These are phyloP conservation scores for Cystobasidium ongulense DNA, from an alignment of 768 basidiomycete genomes.

Conservation along the genomic window DNA sequence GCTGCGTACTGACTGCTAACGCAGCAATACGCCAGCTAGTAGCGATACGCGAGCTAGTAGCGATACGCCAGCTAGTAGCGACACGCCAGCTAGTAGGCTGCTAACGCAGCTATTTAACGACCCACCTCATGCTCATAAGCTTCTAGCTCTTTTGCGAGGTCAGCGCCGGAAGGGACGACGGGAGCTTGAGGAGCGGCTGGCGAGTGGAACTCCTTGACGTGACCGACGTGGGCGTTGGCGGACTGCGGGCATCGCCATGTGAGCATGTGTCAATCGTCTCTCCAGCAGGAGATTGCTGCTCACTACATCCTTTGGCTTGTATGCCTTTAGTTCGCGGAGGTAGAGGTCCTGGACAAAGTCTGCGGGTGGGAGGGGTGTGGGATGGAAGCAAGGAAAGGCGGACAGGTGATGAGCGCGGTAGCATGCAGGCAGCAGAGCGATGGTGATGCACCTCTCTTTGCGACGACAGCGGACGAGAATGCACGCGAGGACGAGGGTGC, in stretches of 20 bases:
- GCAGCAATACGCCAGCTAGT: too few species aligned
- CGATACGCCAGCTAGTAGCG: too few species aligned
- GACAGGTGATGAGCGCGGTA: not conserved
- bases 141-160: conserved; percentile 75
- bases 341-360: conserved; percentile 91
- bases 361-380: conserved; percentile 45
- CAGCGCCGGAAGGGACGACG: conserved; percentile 56
- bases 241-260: conserved; percentile 51
- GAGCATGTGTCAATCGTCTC: not conserved
- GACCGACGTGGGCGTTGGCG: conserved; percentile 80
- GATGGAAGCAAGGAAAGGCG: not conserved
- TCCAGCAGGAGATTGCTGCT: conserved; percentile 44
- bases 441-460: conserved; percentile 9
- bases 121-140: conserved; percentile 80
- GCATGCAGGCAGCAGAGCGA: not conserved
- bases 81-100: too few species aligned
- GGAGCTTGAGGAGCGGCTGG: conserved; percentile 70
- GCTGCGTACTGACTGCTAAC: too few species aligned
- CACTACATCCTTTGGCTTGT: conserved; percentile 68
- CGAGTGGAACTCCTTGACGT: conserved; percentile 69
- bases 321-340: conserved; percentile 75
- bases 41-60: too few species aligned
- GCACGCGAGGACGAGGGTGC: not conserved
- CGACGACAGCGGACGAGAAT: not conserved
- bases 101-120: conserved; percentile 36